A percentile compares a stretch with the other conserved stretches of the same genome.
Evolutionary conservation across 345 rosid genomes (phyloP).

Genomic region (Excoecaria agallocha): DNA sequence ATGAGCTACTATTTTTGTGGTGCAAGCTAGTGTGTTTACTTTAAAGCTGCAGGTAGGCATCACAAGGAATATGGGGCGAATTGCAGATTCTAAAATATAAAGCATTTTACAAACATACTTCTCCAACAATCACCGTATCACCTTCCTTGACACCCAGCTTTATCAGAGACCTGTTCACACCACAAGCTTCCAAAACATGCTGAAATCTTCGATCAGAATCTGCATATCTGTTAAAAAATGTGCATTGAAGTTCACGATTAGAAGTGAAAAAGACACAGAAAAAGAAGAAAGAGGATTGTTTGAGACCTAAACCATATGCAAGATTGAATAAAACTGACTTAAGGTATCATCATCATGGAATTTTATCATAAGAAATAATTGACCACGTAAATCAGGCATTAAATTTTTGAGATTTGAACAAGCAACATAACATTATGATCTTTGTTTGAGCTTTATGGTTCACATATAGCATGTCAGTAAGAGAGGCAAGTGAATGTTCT

Average conservation of each 20-base stretch:
- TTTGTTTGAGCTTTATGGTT: background rate
- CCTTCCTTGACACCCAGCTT: constrained; percentile 93
- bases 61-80: background rate
- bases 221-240: constrained; percentile 53
- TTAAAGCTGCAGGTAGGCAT: background rate
- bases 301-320: background rate
- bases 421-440: no score
- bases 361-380: background rate
- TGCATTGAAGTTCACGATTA: background rate
- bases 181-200: constrained; percentile 89
- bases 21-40: background rate
- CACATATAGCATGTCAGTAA: background rate
- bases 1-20: background rate
- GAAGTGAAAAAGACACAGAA: background rate
- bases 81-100: constrained; percentile 2
- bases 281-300: background rate
- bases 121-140: constrained; percentile 82
- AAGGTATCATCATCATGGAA: background rate
- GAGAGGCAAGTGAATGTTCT: background rate
- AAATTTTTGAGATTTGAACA: background rate
- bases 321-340: background rate
- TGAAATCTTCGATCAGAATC: constrained; percentile 89
- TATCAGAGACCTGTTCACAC: constrained; percentile 65
- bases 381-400: background rate
- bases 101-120: constrained; percentile 46